Conservation (phyloP, 176 grass and related monocot species). For the Poa pratensis region DNA sequence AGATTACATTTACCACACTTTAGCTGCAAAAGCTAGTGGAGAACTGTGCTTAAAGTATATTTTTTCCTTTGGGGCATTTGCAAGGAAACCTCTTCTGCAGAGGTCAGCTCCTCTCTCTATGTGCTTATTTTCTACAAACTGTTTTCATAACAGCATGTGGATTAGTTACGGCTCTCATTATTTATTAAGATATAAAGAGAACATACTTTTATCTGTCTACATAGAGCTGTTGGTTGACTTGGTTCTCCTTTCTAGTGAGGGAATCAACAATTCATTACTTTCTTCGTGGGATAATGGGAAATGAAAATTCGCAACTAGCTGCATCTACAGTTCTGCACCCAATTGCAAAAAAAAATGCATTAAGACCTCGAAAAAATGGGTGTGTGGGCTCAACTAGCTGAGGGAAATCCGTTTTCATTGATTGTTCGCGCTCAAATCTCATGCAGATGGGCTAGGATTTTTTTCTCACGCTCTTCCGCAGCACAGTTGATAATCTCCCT, state of each 20-base stretch:
- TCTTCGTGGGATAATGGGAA: background rate
- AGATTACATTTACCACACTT: constrained; percentile 98
- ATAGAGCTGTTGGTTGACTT: background rate
- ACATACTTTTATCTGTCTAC: background rate
- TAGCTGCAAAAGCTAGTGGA: constrained; percentile 98
- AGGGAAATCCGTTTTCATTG: background rate
- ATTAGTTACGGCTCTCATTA: constrained; percentile 5
- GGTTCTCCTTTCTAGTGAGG: background rate
- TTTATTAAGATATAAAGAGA: background rate
- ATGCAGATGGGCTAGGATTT: background rate
- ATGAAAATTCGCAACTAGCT: background rate
- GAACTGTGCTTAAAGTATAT: constrained; percentile 92
- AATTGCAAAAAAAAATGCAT: background rate
- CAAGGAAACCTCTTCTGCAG: constrained; percentile 92
- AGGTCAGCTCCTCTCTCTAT: constrained; percentile 57
- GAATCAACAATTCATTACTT: constrained; percentile 2
- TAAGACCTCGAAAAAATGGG: background rate
- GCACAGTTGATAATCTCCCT: background rate
- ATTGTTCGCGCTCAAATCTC: background rate
- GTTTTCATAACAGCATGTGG: background rate
- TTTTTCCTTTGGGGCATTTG: constrained; percentile 94
- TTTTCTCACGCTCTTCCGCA: background rate
- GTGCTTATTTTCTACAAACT: background rate
- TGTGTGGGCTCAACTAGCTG: background rate
- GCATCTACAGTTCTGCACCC: background rate